Evolutionary conservation across 208 protist genomes (phyloP).

Genomic region (Leishmania turanica): DNA sequence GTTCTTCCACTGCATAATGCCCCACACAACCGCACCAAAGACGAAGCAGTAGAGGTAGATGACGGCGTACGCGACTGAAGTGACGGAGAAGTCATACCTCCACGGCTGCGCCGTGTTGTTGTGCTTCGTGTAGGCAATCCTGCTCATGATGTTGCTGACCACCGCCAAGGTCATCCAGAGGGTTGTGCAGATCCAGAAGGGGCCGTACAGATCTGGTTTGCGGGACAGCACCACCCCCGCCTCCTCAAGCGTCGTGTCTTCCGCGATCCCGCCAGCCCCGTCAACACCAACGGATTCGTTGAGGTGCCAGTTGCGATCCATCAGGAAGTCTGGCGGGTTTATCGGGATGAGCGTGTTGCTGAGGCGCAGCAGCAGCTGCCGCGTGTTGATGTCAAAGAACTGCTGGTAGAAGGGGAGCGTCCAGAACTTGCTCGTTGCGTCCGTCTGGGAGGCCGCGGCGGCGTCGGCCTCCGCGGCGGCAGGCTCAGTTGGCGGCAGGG

Average conservation of each 20-base stretch:
- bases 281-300: conserved; percentile 16
- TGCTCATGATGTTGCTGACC: conserved; percentile 83
- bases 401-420: conserved; percentile 87
- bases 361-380: conserved; percentile 75
- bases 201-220: conserved; percentile 89
- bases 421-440: conserved; percentile 73
- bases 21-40: conserved; percentile 74
- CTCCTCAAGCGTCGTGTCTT: conserved; percentile 37
- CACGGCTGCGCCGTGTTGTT: conserved; percentile 37
- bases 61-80: conserved; percentile 68
- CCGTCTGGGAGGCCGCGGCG: neutral
- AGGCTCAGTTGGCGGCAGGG: conserved; percentile 7
- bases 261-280: conserved; percentile 1
- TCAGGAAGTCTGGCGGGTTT: conserved; percentile 82
- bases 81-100: conserved; percentile 81
- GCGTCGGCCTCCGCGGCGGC: neutral
- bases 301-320: conserved; percentile 78
- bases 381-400: conserved; percentile 91
- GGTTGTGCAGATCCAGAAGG: conserved; percentile 92
- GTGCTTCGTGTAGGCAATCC: conserved; percentile 52
- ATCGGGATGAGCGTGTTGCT: conserved; percentile 69
- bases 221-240: conserved; percentile 52
- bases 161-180: conserved; percentile 89
- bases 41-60: conserved; percentile 91
- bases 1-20: conserved; percentile 86